A percentile compares a stretch with the other conserved stretches of the same genome.
Conservation (phyloP, 2,329 filamentous ascomycete species). For the Drechslera avenae region DNA sequence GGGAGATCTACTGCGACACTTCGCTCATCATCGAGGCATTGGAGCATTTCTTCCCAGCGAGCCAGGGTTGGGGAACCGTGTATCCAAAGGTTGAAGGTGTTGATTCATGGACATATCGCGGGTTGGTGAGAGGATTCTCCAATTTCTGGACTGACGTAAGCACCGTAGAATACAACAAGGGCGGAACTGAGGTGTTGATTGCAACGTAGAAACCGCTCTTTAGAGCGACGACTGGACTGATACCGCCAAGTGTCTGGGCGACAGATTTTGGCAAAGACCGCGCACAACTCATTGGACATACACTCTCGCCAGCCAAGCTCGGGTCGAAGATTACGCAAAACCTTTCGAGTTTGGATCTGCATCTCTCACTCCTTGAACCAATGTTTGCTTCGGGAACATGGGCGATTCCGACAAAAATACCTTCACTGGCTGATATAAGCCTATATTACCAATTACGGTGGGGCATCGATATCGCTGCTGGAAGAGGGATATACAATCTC, state of each 20-base stretch:
- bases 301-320: slow-evolving; percentile 46
- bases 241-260: slow-evolving; percentile 49
- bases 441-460: slow-evolving; percentile 49
- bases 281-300: slow-evolving; percentile 48
- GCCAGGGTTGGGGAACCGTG: slow-evolving; percentile 41
- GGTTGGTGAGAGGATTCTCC: slow-evolving; percentile 48
- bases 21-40: slow-evolving; percentile 44
- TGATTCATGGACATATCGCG: slow-evolving; percentile 43
- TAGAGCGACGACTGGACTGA: slow-evolving; percentile 49
- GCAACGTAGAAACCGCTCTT: slow-evolving; percentile 42
- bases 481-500: slow-evolving; percentile 43
- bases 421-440: slow-evolving; percentile 46
- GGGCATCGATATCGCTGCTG: slow-evolving; percentile 48
- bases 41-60: slow-evolving; percentile 36
- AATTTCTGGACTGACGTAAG: slow-evolving; percentile 50
- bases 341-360: slow-evolving; percentile 45
- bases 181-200: not conserved
- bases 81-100: slow-evolving; percentile 37
- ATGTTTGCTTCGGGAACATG: slow-evolving; percentile 39
- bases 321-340: slow-evolving; percentile 49
- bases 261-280: slow-evolving; percentile 49
- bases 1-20: slow-evolving; percentile 45
- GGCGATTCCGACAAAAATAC: slow-evolving; percentile 43
- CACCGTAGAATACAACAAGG: not conserved
- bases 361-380: slow-evolving; percentile 47